Evolutionary conservation across 2,329 filamentous ascomycete species (phyloP).

Genomic region (Penicillium sp.): DNA sequence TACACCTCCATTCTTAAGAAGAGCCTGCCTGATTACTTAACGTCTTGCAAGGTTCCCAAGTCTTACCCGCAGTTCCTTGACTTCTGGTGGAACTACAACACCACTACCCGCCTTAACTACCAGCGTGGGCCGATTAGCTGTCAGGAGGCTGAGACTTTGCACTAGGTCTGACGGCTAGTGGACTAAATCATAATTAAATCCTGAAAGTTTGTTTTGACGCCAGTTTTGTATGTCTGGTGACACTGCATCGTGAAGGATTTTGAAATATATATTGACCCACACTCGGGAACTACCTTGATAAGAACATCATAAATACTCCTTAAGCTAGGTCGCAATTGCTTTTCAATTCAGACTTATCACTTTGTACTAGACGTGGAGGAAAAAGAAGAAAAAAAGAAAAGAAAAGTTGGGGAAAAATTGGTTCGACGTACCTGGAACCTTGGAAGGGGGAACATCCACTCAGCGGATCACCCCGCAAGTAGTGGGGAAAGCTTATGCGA

Average conservation of each 20-base stretch:
- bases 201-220: not conserved
- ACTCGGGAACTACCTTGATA: too few relatives aligned
- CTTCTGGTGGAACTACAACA: constrained; percentile 19
- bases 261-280: not conserved
- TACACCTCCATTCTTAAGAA: constrained; percentile 5
- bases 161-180: not conserved
- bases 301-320: too few relatives aligned
- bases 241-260: not conserved
- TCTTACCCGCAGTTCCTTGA: constrained; percentile 16
- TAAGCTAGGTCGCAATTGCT: too few relatives aligned
- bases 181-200: not conserved
- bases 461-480: too few relatives aligned
- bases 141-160: constrained; percentile 1
- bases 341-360: too few relatives aligned
- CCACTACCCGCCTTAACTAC: constrained; percentile 5
- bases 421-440: too few relatives aligned
- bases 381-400: not conserved
- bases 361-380: not conserved
- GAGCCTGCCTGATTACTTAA: constrained; percentile 5
- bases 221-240: not conserved
- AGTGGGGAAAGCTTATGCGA: too few relatives aligned
- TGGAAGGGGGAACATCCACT: too few relatives aligned
- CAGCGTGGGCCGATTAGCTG: constrained; percentile 1
- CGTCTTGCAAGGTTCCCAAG: constrained; percentile 10
- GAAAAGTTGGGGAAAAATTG: too few relatives aligned